Conservation (phyloP, 2,329 filamentous ascomycete species). For the Alternaria gaisen region DNA sequence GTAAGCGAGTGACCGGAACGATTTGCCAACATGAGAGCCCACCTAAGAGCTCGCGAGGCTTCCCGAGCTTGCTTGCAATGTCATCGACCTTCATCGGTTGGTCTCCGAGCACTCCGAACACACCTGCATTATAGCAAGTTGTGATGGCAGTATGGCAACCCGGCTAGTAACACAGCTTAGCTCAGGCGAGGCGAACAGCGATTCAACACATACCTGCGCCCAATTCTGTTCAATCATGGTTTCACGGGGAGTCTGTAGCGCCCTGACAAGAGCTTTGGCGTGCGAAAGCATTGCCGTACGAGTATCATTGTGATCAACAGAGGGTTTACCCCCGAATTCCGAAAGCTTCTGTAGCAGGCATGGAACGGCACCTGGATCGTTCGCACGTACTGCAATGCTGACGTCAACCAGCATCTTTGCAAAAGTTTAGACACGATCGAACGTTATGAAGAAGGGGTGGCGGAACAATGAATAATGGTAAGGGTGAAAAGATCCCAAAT, state of each 20-base stretch:
- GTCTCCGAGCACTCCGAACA: not conserved
- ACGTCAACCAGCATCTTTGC: not conserved
- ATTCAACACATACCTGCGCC: slow-evolving; percentile 2
- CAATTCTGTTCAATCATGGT: slow-evolving; percentile 5
- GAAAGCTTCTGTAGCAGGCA: not conserved
- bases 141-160: not conserved
- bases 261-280: not conserved
- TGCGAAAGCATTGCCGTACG: not conserved
- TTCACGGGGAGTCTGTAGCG: not conserved
- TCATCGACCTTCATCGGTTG: not conserved
- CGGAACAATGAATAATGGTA: not conserved
- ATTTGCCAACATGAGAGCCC: not conserved
- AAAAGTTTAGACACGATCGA: not conserved
- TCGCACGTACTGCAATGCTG: not conserved
- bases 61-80: not conserved
- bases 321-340: not conserved
- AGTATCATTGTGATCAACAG: not conserved
- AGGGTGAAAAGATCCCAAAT: not conserved
- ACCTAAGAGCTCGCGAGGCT: not conserved
- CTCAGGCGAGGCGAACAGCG: not conserved
- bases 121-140: slow-evolving; percentile 4
- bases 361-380: not conserved
- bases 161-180: not conserved
- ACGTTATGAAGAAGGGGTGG: not conserved
- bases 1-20: not conserved